phyloP scores from a whole-genome alignment of 139 green algal species.

The Micractinium conductrix region DNA sequence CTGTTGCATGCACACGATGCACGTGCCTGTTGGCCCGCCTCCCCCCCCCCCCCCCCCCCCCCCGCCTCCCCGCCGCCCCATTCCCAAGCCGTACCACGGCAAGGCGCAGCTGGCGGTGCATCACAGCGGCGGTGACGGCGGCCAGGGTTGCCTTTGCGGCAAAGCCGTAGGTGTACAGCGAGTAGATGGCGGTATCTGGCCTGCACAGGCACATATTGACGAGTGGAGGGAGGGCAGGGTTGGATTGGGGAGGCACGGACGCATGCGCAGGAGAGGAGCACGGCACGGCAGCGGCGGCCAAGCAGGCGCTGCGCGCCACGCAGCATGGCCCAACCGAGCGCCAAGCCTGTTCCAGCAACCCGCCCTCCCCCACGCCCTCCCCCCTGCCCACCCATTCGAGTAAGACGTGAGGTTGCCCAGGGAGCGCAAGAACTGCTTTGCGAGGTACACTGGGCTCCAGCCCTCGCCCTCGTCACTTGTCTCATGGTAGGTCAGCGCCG shows the following conservation, averaged over 20 bases:
- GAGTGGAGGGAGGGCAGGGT: not conserved
- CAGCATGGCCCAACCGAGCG: too few species aligned
- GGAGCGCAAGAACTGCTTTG: not conserved
- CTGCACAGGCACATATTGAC: too few species aligned
- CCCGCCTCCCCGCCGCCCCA: too few species aligned
- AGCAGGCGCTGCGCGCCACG: too few species aligned
- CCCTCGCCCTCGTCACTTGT: not conserved
- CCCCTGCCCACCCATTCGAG: too few species aligned
- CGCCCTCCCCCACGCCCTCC: too few species aligned
- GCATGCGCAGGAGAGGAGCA: not conserved
- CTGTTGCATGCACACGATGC: not conserved
- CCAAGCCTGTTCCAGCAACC: too few species aligned
- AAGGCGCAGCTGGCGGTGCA: not conserved
- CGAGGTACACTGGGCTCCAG: slow-evolving; percentile 1
- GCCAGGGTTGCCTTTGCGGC: not conserved
- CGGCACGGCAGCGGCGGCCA: not conserved
- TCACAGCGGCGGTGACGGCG: not conserved
- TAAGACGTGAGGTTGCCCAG: slow-evolving; percentile 9
- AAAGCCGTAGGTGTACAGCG: not conserved
- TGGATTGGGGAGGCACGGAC: not conserved
- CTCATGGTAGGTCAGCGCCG: slow-evolving; percentile 15
- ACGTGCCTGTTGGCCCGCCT: too few species aligned
- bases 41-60: too few species aligned
- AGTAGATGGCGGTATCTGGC: not conserved
- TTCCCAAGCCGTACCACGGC: not conserved